A percentile compares a stretch with the other conserved stretches of the same genome.
Evolutionary conservation across 2,329 filamentous ascomycete genomes (phyloP).

Genomic region (Diplocarpon rosae): DNA sequence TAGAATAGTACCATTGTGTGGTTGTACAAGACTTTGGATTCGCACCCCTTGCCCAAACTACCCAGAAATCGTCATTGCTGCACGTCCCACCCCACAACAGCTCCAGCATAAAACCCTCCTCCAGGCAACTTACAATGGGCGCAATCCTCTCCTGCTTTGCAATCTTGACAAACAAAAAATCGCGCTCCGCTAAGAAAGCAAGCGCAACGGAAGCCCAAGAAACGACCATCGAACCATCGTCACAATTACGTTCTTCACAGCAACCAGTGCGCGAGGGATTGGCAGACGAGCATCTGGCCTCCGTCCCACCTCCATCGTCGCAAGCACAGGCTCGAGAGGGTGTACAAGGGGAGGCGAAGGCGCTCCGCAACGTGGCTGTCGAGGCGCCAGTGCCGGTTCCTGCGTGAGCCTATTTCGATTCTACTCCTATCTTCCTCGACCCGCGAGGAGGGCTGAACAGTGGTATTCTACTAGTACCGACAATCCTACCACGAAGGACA

Average conservation of each 20-base stretch:
- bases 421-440: not conserved
- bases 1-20: too few species aligned
- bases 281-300: slow-evolving; percentile 14
- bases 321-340: not conserved
- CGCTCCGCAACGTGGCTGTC: slow-evolving; percentile 7
- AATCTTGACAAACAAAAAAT: not conserved
- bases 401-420: not conserved
- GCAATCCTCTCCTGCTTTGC: slow-evolving; percentile 1
- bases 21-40: not conserved
- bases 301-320: slow-evolving; percentile 4
- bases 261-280: slow-evolving; percentile 8
- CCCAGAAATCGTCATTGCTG: not conserved
- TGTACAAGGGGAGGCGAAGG: slow-evolving; percentile 2
- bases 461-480: not conserved
- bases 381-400: slow-evolving; percentile 11
- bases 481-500: not conserved
- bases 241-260: not conserved
- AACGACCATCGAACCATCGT: not conserved
- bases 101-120: not conserved
- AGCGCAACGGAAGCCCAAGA: not conserved
- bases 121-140: not conserved
- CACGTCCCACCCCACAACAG: slow-evolving; percentile 4
- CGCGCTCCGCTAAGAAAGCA: too few species aligned
- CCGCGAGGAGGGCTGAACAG: not conserved
- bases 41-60: not conserved